A percentile compares a stretch with the other conserved stretches of the same genome.
These are phyloP conservation scores for Pyrenochaeta sp. DNA, from an alignment of 2,329 filamentous ascomycete genomes.

Conservation along the genomic window DNA sequence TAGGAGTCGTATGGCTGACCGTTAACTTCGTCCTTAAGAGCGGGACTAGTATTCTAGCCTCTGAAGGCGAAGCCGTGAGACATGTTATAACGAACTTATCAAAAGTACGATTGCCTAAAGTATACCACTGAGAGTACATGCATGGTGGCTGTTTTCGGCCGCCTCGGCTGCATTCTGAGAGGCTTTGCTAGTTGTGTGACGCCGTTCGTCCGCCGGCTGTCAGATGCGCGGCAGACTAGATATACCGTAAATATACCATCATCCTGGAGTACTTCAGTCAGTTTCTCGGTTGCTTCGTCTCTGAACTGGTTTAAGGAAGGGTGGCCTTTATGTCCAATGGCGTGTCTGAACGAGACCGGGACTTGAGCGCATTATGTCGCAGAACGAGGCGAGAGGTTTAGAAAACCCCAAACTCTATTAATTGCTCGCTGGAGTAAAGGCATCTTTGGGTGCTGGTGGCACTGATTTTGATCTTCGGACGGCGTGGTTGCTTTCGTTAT, in stretches of 20 bases:
- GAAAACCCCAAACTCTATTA: not conserved
- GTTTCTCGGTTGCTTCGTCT: too few relatives aligned
- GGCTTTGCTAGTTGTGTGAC: too few relatives aligned
- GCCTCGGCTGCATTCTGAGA: not conserved
- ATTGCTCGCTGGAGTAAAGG: not conserved
- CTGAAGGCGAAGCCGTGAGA: constrained; percentile 16
- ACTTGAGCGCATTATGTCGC: not conserved
- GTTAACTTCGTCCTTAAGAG: not conserved
- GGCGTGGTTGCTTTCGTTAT: not conserved
- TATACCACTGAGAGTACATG: not conserved
- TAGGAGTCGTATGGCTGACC: not conserved
- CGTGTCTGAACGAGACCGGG: not conserved
- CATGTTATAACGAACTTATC: constrained; percentile 10
- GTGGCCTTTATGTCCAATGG: not conserved
- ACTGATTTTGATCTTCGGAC: not conserved
- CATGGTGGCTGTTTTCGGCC: not conserved
- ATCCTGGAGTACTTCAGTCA: too few relatives aligned
- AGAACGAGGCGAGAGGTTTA: not conserved
- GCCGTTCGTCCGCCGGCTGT: too few relatives aligned
- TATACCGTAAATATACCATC: too few relatives aligned
- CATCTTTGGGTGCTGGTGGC: not conserved
- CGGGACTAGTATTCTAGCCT: constrained; percentile 6
- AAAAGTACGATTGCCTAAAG: constrained; percentile 12
- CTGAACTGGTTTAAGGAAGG: not conserved
- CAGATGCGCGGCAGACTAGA: too few relatives aligned